A percentile compares a stretch with the other conserved stretches of the same genome.
These are phyloP conservation scores for Epichloe coenophiala DNA, from an alignment of 2,329 filamentous ascomycete species.

Conservation along the genomic window DNA sequence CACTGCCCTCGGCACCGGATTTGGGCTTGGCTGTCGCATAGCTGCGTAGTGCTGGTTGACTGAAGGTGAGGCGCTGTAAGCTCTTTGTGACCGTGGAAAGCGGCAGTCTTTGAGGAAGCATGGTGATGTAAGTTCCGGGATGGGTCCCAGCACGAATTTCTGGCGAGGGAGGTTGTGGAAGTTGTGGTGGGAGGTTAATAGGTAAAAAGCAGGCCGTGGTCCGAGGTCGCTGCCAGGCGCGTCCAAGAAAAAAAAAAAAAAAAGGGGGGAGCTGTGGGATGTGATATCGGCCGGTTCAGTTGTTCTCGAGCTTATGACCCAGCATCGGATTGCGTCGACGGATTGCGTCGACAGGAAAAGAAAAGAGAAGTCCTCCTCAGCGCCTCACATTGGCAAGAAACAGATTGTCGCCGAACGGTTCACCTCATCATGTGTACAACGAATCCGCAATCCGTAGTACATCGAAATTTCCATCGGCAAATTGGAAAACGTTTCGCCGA, in stretches of 20 bases:
- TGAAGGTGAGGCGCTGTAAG: constrained; percentile 16
- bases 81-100: constrained; percentile 16
- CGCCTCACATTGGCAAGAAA: constrained; percentile 1
- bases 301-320: neutral
- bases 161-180: neutral
- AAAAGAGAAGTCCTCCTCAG: neutral
- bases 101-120: constrained; percentile 19
- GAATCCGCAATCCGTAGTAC: no score
- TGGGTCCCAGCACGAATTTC: neutral
- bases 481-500: constrained; percentile 14
- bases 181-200: neutral
- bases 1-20: constrained; percentile 7
- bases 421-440: neutral
- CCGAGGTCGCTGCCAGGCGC: neutral
- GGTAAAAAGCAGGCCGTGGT: neutral
- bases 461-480: constrained; percentile 14
- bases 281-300: neutral
- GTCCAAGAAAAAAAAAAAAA: neutral
- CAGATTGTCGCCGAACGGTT: neutral
- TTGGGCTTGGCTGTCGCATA: constrained; percentile 18
- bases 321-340: neutral
- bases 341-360: neutral
- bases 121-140: constrained; percentile 6
- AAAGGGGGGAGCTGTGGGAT: neutral
- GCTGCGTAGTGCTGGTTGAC: constrained; percentile 13